Percentiles rank a stretch among this genome's conserved stretches.
phyloP scores from a whole-genome alignment of 345 rosid genomes.

The Eucalyptus tenuipes region DNA sequence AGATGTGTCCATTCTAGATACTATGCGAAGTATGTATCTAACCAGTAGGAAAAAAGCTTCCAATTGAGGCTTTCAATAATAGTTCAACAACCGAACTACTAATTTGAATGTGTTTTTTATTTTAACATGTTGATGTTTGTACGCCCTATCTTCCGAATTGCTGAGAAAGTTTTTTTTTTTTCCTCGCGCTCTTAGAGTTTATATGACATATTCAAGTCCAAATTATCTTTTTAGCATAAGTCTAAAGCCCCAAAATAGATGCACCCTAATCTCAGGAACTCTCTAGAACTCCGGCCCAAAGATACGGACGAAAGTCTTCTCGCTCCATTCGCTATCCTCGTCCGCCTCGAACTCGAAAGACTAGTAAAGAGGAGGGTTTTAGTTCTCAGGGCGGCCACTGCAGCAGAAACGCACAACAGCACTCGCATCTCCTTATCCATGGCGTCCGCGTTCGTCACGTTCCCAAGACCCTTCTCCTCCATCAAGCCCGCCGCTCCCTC shows the following conservation, averaged over 20 bases:
- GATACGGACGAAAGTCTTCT: not conserved
- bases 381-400: not conserved
- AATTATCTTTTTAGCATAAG: no score
- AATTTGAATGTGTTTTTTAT: no score
- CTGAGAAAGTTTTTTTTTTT: no score
- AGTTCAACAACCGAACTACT: no score
- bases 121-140: no score
- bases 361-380: not conserved
- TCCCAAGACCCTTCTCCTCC: constrained; percentile 27
- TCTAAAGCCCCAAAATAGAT: not conserved
- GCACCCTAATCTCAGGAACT: not conserved
- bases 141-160: no score
- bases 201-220: no score
- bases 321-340: not conserved
- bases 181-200: no score
- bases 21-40: no score
- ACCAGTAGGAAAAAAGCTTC: no score
- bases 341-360: not conserved
- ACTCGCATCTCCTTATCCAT: constrained; percentile 3
- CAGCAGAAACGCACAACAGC: not conserved
- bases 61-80: rapidly evolving
- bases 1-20: no score
- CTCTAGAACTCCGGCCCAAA: not conserved
- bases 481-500: constrained; percentile 10
- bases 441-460: constrained; percentile 43